Base-by-base conservation (phyloP, 495 filamentous ascomycete species). In the Astrothelium subdiscretum region DNA sequence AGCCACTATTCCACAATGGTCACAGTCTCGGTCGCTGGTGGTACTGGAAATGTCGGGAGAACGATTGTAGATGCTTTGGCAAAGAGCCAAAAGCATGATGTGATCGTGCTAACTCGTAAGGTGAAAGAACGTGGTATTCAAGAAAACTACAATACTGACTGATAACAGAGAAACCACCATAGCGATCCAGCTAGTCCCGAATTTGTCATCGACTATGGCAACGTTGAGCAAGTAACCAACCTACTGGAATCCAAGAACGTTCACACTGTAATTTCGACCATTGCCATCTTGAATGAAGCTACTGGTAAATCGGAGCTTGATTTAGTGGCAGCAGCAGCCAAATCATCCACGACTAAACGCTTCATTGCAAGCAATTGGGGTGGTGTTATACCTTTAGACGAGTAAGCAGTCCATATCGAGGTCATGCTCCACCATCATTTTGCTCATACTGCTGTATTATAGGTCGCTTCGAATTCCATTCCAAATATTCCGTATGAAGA, bases 1-100 rank as follows among this genome's bases (percentile, higher is more conserved):
- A 48, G 18, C 18, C 42, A n/a, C 42, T 48, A 48, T 10, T 48
- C 20, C 42, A 48, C 42, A 48, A 80, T 82, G 81, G 61, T 71
- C 2, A 66, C 75, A 11, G 69, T 84, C 59, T 80, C 80, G 15
- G 75, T 84, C 31, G 80, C 81, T 35, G 81, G 81, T 26, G 81
- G 81, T 8, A 80, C 78, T 31, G 80, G 79, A 10, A 74, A 72
- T 27, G 68, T 84, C 20, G 81, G 81, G 6, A 75, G 74, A 57
- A 77, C 79, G 15, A 71, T 84, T 52, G 76, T 83, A 26, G 79
- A 82, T 12, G 75, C 67, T 6, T 35, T 83, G 38, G 18, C 70
- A 0, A 64, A 74, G 12, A 66, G 72, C 4, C 51, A 71, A 3
- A 75, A 76, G 59, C 73, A 80, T 61, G 44, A 76, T 24, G 71